A percentile compares a stretch with the other conserved stretches of the same genome.
phyloP scores from a whole-genome alignment of 257 asterid genomes.

The Handroanthus guayacan region DNA sequence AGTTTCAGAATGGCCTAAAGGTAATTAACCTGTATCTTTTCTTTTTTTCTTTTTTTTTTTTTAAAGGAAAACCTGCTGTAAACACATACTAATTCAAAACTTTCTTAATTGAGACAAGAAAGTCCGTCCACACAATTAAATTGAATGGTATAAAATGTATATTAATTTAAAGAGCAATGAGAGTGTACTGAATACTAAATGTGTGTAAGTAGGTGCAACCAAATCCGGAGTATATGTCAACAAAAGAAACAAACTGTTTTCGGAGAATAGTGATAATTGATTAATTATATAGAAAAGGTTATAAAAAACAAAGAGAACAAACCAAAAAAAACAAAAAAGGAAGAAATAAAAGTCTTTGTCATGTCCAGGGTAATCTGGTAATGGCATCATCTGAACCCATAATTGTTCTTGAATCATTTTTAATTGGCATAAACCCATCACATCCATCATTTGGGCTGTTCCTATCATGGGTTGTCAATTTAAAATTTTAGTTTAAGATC shows the following conservation, averaged over 20 bases:
- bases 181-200: not conserved
- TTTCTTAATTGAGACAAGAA: not conserved
- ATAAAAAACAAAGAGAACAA: not conserved
- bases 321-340: not conserved
- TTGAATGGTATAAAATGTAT: not conserved
- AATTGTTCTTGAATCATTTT: not conserved
- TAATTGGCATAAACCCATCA: slow-evolving; percentile 16
- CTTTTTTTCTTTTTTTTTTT: no score
- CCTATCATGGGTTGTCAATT: slow-evolving; percentile 20
- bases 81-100: not conserved
- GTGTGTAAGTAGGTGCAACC: not conserved
- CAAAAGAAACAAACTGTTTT: slow-evolving; percentile 18
- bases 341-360: slow-evolving; percentile 28
- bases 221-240: slow-evolving; percentile 25
- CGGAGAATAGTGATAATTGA: slow-evolving; percentile 8
- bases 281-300: not conserved
- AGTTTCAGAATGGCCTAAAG: no score
- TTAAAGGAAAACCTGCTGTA: not conserved
- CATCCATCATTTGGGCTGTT: not conserved
- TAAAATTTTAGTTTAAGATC: slow-evolving; percentile 1
- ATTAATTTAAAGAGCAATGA: not conserved
- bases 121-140: not conserved
- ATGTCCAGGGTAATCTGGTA: slow-evolving; percentile 3
- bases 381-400: slow-evolving; percentile 25
- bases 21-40: no score